These are phyloP conservation scores for Silene conica DNA, from an alignment of 148 eudicot species.

Conservation along the genomic window DNA sequence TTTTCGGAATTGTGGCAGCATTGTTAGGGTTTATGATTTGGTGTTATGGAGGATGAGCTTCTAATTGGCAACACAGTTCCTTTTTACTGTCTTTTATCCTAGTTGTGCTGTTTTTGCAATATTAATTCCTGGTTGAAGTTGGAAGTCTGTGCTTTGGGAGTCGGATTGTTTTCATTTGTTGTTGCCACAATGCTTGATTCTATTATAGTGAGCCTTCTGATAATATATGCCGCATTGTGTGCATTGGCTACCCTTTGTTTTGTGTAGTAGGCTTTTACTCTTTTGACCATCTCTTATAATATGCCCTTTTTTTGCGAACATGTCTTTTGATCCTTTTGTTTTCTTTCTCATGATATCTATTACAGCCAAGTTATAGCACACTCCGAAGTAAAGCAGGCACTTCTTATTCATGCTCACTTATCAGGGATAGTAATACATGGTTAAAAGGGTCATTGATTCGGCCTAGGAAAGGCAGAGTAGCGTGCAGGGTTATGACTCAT, in stretches of 20 bases:
- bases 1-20: neutral
- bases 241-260: neutral
- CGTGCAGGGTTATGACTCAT: slow-evolving; percentile 23
- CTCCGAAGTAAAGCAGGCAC: slow-evolving; percentile 22
- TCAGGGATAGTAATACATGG: slow-evolving; percentile 17
- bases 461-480: slow-evolving; percentile 33
- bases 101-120: neutral
- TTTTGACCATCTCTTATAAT: neutral
- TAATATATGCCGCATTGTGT: neutral
- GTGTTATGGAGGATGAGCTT: neutral
- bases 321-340: slow-evolving; percentile 15
- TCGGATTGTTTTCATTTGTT: neutral
- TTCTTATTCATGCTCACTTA: slow-evolving; percentile 16
- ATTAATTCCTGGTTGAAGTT: neutral
- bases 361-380: slow-evolving; percentile 25
- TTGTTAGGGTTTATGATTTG: neutral
- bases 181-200: neutral
- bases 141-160: neutral
- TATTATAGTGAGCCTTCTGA: neutral
- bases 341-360: neutral
- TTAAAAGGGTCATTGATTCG: slow-evolving; percentile 35
- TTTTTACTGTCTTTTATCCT: neutral
- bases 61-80: neutral
- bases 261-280: neutral
- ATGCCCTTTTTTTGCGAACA: neutral